Evolutionary conservation across 805 yeast genomes (phyloP).

Genomic region (Candida dajiaensis): DNA sequence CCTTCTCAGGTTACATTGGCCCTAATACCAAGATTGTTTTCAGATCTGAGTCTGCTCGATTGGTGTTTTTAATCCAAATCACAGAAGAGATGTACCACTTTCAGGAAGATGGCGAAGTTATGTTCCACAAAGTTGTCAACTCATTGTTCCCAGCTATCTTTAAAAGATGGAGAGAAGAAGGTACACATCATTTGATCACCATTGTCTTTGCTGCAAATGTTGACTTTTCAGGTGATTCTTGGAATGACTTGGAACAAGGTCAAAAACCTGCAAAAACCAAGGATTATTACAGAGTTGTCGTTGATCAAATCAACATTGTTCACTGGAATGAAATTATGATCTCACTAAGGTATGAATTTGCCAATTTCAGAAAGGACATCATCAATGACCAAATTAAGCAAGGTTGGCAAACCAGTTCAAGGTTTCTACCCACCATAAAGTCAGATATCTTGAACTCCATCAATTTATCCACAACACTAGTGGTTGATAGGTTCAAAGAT

Average conservation of each 20-base stretch:
- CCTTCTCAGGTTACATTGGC: constrained; percentile 73
- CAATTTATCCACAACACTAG: constrained; percentile 72
- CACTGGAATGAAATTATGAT: constrained; percentile 94
- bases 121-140: constrained; percentile 88
- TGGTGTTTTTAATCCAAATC: constrained; percentile 79
- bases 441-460: constrained; percentile 87
- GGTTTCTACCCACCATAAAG: constrained; percentile 78
- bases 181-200: constrained; percentile 86
- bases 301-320: constrained; percentile 83
- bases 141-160: constrained; percentile 89
- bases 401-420: constrained; percentile 31
- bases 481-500: constrained; percentile 72
- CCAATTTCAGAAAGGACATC: constrained; percentile 72
- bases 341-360: constrained; percentile 75
- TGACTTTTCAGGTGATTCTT: constrained; percentile 44
- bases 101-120: constrained; percentile 92
- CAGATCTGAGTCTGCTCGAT: constrained; percentile 84
- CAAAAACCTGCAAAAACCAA: constrained; percentile 60
- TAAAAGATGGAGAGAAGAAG: constrained; percentile 78
- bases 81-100: constrained; percentile 98
- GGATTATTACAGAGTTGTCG: constrained; percentile 89
- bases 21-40: constrained; percentile 72
- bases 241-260: constrained; percentile 60
- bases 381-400: constrained; percentile 36
- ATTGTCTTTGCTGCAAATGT: constrained; percentile 82